Evolutionary conservation across 805 yeast genomes (phyloP), one percentile per base, ranked within the genome.

Genomic region (Kodamaea lidongshanica): DNA sequence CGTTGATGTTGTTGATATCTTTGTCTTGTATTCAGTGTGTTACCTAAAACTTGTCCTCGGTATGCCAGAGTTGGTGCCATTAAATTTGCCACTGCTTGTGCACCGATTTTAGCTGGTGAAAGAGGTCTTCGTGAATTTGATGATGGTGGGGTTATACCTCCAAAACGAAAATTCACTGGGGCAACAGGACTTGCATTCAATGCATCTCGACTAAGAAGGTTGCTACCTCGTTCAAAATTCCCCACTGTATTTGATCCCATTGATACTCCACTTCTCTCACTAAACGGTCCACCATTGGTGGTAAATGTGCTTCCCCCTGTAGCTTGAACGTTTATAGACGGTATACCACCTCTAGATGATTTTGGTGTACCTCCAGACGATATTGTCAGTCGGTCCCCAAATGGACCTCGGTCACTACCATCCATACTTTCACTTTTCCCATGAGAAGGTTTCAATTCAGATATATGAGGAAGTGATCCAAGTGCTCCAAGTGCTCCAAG

Each of bases 31-130:
- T 20, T 32, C 32, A 18, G 23, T 13, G 32, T 21, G 27, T 28
- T 27, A 5, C 27, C 19, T 16, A 28, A 6, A 12, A 23, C 13
- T 34, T 46, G 15, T 35, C 47, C 41, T 19, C 54, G 45, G 41
- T 56, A 56, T 1, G 50, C 67, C 1, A 61, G 52, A 7, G 57
- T 45, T 9, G 67, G 69, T 11, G 54, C 48, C 5, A 63, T 52
- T 22, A 61, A 39, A 40, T 48, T 55, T 12, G 84, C 79, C 1
- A 79, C 82, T 1, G 86, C 85, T 13, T 68, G 71, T 1, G 86
- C 86, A 1, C 88, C 88, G 7, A 78, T 66, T 42, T 74, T 76
- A 1, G 85, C 81, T 0, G 87, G 87, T 2, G 84, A 76, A 17
- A 68, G 51, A 11, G 79, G 73, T 37, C 78, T 52, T 37, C 56